These are phyloP conservation scores for Leucocoprinus leucothites DNA, from an alignment of 768 basidiomycete genomes.

Conservation along the genomic window DNA sequence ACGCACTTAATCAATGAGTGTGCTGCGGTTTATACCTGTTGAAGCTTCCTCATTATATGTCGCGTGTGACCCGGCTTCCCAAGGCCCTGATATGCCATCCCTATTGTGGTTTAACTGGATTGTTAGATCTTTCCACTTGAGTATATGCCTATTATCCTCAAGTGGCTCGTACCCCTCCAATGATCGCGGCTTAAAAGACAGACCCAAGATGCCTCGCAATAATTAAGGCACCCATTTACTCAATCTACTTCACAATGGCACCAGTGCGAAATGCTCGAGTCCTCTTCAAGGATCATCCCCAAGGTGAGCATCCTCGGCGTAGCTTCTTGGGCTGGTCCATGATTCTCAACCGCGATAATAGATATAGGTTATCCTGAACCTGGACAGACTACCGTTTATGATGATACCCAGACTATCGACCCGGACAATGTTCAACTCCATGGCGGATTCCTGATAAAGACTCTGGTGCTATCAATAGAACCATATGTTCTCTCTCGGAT, in stretches of 20 bases:
- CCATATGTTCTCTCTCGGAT: slow-evolving; percentile 40
- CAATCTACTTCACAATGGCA: slow-evolving; percentile 12
- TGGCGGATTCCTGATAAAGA: slow-evolving; percentile 48
- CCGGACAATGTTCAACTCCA: slow-evolving; percentile 40
- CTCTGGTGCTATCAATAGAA: slow-evolving; percentile 41
- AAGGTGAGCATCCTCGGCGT: slow-evolving; percentile 9
- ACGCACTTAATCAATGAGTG: too few relatives aligned
- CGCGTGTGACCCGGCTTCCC: too few relatives aligned
- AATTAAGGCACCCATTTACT: too few relatives aligned
- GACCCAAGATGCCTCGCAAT: too few relatives aligned
- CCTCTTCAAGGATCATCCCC: slow-evolving; percentile 26
- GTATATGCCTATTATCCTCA: too few relatives aligned
- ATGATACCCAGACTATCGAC: slow-evolving; percentile 45
- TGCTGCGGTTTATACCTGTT: too few relatives aligned
- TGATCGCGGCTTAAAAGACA: too few relatives aligned
- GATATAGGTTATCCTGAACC: slow-evolving; percentile 38
- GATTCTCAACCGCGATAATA: neutral
- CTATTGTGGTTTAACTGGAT: too few relatives aligned
- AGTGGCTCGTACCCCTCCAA: too few relatives aligned
- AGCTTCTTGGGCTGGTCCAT: neutral
- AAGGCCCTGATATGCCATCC: too few relatives aligned
- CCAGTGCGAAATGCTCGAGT: slow-evolving; percentile 24
- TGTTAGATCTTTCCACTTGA: too few relatives aligned
- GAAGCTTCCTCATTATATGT: too few relatives aligned
- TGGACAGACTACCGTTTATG: slow-evolving; percentile 43